Evolutionary conservation across 2,329 filamentous ascomycete genomes (phyloP), one percentile per base, ranked within the genome.

Genomic region (Metarhizium anisopliae): DNA sequence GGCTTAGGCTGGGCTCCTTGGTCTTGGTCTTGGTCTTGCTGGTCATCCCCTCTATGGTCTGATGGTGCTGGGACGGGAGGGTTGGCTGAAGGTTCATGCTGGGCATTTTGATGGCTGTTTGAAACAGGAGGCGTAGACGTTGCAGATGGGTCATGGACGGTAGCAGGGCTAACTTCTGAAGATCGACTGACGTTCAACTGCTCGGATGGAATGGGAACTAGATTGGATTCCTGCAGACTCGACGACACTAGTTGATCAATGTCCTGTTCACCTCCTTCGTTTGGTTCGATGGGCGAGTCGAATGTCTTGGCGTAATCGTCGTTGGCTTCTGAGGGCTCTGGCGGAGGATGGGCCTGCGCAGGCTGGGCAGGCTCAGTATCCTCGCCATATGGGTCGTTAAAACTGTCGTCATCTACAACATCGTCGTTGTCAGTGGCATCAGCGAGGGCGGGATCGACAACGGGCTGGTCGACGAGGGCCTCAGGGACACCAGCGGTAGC

Each of bases 221-320:
- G 65, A 67, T 71, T 74, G 69, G 71, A 73, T 72, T 74, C 67
- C 72, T 63, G 64, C 57, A 65, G 67, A 62, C 71, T 68, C 63
- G 61, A 54, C 20, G 73, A 69, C 77, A 77, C 71, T 77, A 74
- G 66, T 63, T 66, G 69, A 64, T 63, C 64, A 60, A 61, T 60
- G 59, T 65, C 64, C 65, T 69, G 66, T 62, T 66, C 68, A 59
- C 68, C 68, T 58, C 66, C 71, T 59, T 69, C 66, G 55, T 71
- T 68, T 50, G 66, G 62, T 50, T 63, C 70, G 63, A 70, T 69
- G 56, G 75, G 74, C 56, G 77, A 79, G 67, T 79, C 74, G 72
- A 78, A 77, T 42, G 71, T 75, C 65, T 74, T 78, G 62, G 75
- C 74, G 69, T 79, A 77, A 61, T 79, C 76, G 71, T 78, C 76